Conservation (phyloP, 345 rosid species). For the Lepidium aucheri region DNA sequence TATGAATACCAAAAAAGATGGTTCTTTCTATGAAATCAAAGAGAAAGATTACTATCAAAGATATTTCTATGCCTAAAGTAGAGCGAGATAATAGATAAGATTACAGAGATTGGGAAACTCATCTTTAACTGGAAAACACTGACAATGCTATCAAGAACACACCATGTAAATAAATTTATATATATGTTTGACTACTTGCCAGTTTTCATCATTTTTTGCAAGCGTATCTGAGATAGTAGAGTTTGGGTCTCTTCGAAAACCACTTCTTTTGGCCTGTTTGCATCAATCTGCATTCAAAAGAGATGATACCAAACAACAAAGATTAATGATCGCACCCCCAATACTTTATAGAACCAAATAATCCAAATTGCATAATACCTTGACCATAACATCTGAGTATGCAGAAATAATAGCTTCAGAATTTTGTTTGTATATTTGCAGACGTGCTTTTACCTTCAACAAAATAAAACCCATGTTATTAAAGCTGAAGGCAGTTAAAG, state of each 20-base stretch:
- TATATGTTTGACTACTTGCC: constrained; percentile 26
- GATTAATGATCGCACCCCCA: neutral
- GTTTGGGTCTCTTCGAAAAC: constrained; percentile 54
- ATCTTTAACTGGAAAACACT: neutral
- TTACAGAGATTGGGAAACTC: neutral
- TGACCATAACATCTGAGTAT: constrained; percentile 48
- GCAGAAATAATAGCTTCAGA: constrained; percentile 56
- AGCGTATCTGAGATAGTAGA: constrained; percentile 46
- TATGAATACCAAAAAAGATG: neutral
- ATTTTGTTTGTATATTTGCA: constrained; percentile 75
- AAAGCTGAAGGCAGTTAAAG: neutral
- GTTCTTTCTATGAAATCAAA: neutral
- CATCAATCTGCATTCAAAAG: constrained; percentile 52
- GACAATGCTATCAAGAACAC: neutral
- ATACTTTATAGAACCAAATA: neutral
- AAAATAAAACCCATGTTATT: neutral
- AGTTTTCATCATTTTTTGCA: constrained; percentile 31
- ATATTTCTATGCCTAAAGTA: neutral
- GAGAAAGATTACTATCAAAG: neutral
- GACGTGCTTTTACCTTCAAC: constrained; percentile 59
- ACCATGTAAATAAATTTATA: constrained; percentile 10
- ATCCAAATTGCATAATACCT: constrained; percentile 34
- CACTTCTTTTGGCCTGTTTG: constrained; percentile 62
- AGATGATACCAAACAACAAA: constrained; percentile 5
- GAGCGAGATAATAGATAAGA: neutral